These are phyloP conservation scores for Plectosphaerella cucumerina DNA, from an alignment of 2,329 filamentous ascomycete genomes.

Conservation along the genomic window DNA sequence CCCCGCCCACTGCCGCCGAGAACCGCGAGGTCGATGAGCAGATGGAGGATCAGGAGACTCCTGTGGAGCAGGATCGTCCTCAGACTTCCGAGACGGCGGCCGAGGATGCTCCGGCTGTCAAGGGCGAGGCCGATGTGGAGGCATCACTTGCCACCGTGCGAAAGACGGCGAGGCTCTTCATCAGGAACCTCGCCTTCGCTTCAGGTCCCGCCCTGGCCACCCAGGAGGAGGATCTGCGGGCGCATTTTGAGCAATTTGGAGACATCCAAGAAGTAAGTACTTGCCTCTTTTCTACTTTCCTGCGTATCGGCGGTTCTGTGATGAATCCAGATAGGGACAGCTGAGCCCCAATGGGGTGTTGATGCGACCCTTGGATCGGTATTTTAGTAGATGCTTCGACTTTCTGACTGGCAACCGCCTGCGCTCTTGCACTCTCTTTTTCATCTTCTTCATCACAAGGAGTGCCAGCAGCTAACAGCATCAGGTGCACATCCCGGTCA, in stretches of 20 bases:
- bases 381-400: conserved; percentile 99
- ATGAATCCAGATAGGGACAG: conserved; percentile 99
- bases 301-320: conserved; percentile 37
- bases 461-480: conserved; percentile 9
- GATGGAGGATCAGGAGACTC: conserved; percentile 4
- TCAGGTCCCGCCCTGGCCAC: conserved; percentile 36
- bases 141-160: conserved; percentile 57
- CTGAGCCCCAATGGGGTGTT: conserved; percentile 82
- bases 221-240: conserved; percentile 66
- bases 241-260: conserved; percentile 69
- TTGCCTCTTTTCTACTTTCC: conserved; percentile 14
- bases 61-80: background rate
- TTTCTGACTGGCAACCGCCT: conserved; percentile 54
- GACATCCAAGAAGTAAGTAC: conserved; percentile 81
- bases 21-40: conserved; percentile 12
- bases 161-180: conserved; percentile 74
- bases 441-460: background rate
- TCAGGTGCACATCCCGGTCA: conserved; percentile 82
- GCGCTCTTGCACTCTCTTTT: background rate
- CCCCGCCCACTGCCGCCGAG: conserved; percentile 12
- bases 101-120: conserved; percentile 9
- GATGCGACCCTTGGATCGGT: conserved; percentile 87
- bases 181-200: conserved; percentile 83
- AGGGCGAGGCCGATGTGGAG: conserved; percentile 29
- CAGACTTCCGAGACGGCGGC: conserved; percentile 21